phyloP scores from a whole-genome alignment of 2,329 filamentous ascomycete species.

The Cercospora janseana region DNA sequence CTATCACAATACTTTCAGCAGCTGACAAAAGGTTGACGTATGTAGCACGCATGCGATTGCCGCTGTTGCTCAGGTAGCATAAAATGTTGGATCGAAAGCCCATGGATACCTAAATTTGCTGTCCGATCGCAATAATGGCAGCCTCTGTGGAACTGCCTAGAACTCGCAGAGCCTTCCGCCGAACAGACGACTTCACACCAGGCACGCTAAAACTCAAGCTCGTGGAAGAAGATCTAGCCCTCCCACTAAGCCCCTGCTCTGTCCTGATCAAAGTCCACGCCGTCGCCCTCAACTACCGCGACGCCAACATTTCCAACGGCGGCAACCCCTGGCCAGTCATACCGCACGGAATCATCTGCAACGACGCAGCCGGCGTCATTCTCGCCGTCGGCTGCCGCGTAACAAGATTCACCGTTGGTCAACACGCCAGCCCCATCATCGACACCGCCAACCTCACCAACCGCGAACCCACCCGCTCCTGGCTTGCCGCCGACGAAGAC shows the following conservation, averaged over 20 bases:
- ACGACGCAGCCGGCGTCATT: conserved; percentile 37
- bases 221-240: conserved; percentile 19
- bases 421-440: conserved; percentile 33
- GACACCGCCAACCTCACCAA: conserved; percentile 46
- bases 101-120: too few relatives aligned
- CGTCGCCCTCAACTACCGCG: conserved; percentile 54
- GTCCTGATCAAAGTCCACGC: conserved; percentile 52
- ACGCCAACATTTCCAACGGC: conserved; percentile 41
- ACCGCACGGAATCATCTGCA: conserved; percentile 34
- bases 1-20: too few relatives aligned
- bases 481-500: conserved; percentile 57
- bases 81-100: too few relatives aligned
- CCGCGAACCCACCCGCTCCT: conserved; percentile 38
- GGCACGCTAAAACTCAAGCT: conserved; percentile 21
- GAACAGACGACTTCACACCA: conserved; percentile 36
- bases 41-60: too few relatives aligned
- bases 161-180: conserved; percentile 34
- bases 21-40: too few relatives aligned
- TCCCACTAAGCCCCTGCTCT: conserved; percentile 37
- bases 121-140: too few relatives aligned
- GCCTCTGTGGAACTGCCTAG: too few relatives aligned
- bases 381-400: conserved; percentile 29
- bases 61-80: too few relatives aligned
- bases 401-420: conserved; percentile 21
- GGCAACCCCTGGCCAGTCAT: conserved; percentile 35